A percentile compares a stretch with the other conserved stretches of the same genome.
Conservation (phyloP, 2,329 filamentous ascomycete species). For the Podosphaera xanthii region DNA sequence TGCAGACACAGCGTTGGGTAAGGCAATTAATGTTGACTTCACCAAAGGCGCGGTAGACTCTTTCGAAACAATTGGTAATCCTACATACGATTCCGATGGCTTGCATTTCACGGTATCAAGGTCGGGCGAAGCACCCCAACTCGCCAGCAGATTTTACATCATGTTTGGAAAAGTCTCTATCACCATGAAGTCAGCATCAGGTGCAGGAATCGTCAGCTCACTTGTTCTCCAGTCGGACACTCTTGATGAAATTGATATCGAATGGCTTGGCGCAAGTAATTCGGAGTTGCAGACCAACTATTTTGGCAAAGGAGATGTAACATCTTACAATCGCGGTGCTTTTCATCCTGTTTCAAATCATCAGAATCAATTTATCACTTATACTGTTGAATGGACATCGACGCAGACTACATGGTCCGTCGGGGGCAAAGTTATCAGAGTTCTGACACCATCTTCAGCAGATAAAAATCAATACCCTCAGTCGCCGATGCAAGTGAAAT, state of each 20-base stretch:
- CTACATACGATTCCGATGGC: constrained; percentile 55
- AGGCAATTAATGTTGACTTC: constrained; percentile 68
- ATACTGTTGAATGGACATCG: constrained; percentile 77
- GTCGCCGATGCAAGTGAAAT: constrained; percentile 82
- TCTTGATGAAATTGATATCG: constrained; percentile 91
- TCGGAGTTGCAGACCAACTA: constrained; percentile 85
- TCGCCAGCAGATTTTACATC: constrained; percentile 87
- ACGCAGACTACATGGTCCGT: constrained; percentile 73
- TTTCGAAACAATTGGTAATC: constrained; percentile 47
- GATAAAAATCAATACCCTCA: constrained; percentile 65
- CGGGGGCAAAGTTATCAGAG: constrained; percentile 53
- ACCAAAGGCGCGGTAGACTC: constrained; percentile 53
- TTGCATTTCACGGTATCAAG: constrained; percentile 58
- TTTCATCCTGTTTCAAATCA: constrained; percentile 48
- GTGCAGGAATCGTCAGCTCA: constrained; percentile 79
- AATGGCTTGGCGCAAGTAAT: constrained; percentile 68
- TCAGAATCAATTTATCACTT: constrained; percentile 60
- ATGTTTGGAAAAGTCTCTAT: constrained; percentile 92
- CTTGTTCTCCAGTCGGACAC: constrained; percentile 77
- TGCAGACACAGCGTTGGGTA: constrained; percentile 58
- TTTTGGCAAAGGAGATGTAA: constrained; percentile 79
- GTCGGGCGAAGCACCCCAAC: constrained; percentile 64
- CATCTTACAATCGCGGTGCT: constrained; percentile 66
- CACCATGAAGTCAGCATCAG: constrained; percentile 65
- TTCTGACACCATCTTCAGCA: constrained; percentile 46